These are phyloP conservation scores for Pseudoturritis turrita DNA, from an alignment of 345 rosid species.

Conservation along the genomic window DNA sequence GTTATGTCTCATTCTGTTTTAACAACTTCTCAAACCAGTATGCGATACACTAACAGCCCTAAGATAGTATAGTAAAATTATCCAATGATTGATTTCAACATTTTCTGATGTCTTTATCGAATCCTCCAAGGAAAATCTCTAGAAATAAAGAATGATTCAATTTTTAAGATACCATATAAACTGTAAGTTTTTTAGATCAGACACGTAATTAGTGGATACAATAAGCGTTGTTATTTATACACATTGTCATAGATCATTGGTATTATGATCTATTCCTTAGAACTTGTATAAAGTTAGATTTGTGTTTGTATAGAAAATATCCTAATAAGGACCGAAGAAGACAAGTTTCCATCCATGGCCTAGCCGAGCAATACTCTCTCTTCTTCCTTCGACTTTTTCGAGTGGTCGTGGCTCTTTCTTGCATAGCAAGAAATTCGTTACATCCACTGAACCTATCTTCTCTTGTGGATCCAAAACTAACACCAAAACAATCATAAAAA, in stretches of 20 bases:
- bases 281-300: neutral
- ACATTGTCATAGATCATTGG: neutral
- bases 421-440: conserved; percentile 9
- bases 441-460: conserved; percentile 18
- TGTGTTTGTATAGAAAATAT: neutral
- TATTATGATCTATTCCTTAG: neutral
- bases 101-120: too few relatives aligned
- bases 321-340: neutral
- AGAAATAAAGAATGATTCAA: too few relatives aligned
- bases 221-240: too few relatives aligned
- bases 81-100: too few relatives aligned
- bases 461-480: conserved; percentile 16
- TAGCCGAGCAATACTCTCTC: neutral
- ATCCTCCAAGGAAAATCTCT: too few relatives aligned
- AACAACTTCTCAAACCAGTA: too few relatives aligned
- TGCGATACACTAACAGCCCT: too few relatives aligned
- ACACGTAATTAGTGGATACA: too few relatives aligned
- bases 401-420: neutral
- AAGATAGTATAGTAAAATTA: too few relatives aligned
- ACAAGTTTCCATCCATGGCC: conserved; percentile 18
- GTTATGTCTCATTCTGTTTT: too few relatives aligned
- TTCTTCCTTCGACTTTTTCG: neutral
- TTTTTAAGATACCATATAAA: too few relatives aligned
- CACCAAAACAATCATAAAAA: neutral
- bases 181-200: too few relatives aligned